Base-by-base conservation (phyloP, 768 basidiomycete genomes). In the Floccularia luteovirens region DNA sequence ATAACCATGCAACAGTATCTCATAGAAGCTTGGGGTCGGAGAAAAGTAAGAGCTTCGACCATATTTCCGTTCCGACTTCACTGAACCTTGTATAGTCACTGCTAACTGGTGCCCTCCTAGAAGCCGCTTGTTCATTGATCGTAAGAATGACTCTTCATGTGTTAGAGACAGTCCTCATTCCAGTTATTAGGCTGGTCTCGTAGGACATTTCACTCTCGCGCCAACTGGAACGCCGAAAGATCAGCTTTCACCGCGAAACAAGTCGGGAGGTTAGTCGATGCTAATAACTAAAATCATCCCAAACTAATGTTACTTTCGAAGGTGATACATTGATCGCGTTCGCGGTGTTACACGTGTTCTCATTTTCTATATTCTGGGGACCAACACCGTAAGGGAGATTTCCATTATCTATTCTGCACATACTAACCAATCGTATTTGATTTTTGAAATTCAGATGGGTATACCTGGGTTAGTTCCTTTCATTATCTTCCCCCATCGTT, bases 11-110 rank as follows among this genome's bases (percentile, higher is more conserved):
- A 21, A 1, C 32, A 69, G 68, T 57, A 70, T 50, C 63, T 84
- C 36, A 86, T 90, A 28, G 87, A 89, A 54, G 61, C 71, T 4
- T 73, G 80, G 70, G 87, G 86, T n/a, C 74, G 86, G 39, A 72
- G 86, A 38, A 73, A 66, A 40, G 79, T 79, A 50, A 46, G 61
- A 53, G 5, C 23, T 34, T 14, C 33, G 11, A 28, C 8, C 33
- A 14, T 16, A 10, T 20, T 13, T 13, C 20, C 24, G n/a, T 16
- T 22, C 20, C 7, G 33, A 17, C 13, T 4, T 31, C 7, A 13
- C 30, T n/a, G 24, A 4, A 39, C 14, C 27, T 16, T 7, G 19
- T 8, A 28, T 16, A 81, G 74, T 81, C 79, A 22, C 66, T 89
- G 3, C 71, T 89, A 22, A 72, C 70, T 5, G 85, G 85, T 2